Conservation (phyloP, 768 basidiomycete genomes). For the Serendipita sp. region DNA sequence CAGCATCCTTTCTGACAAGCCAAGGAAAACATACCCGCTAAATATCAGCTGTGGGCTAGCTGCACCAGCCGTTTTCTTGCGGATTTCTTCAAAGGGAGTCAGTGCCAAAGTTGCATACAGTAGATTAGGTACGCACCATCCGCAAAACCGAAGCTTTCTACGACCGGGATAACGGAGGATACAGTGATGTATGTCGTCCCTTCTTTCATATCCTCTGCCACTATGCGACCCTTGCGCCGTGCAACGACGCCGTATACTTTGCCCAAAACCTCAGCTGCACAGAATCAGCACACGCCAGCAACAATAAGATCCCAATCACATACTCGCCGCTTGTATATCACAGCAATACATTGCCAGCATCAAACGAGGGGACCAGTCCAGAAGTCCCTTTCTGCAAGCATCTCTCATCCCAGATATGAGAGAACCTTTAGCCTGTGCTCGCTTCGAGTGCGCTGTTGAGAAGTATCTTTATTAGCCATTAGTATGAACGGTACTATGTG, state of each 20-base stretch:
- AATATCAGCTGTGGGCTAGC: conserved; percentile 96
- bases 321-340: conserved; percentile 95
- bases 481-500: conserved; percentile 9
- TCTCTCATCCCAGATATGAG: conserved; percentile 80
- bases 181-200: conserved; percentile 91
- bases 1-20: conserved; percentile 7
- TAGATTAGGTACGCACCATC: conserved; percentile 45
- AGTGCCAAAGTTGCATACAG: neutral
- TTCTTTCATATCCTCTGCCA: conserved; percentile 98
- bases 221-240: conserved; percentile 74
- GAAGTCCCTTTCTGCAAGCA: conserved; percentile 69
- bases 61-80: conserved; percentile 89
- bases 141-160: conserved; percentile 95
- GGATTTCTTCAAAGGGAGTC: conserved; percentile 50
- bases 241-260: conserved; percentile 95
- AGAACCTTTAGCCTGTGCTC: conserved; percentile 78
- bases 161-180: conserved; percentile 77
- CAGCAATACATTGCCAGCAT: conserved; percentile 98
- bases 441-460: conserved; percentile 52
- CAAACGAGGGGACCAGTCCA: conserved; percentile 95
- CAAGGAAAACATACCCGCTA: conserved; percentile 46
- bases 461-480: neutral
- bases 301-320: conserved; percentile 19
- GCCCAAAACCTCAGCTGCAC: conserved; percentile 80
- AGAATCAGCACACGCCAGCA: conserved; percentile 5